These are phyloP conservation scores for Fusarium heterosporum DNA, from an alignment of 2,329 filamentous ascomycete genomes.

Conservation along the genomic window DNA sequence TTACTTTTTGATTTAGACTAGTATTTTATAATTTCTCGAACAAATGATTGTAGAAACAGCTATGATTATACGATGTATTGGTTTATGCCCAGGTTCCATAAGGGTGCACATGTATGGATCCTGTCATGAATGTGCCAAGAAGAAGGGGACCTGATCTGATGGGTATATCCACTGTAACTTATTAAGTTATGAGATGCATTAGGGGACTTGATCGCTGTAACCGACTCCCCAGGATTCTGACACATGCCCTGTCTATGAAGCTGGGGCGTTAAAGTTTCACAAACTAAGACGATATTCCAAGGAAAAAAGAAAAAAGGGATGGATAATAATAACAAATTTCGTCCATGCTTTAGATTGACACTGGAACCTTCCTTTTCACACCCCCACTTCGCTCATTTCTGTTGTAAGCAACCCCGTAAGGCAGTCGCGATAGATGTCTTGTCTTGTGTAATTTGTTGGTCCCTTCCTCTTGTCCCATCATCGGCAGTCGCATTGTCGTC, in stretches of 20 bases:
- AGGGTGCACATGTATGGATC: too few relatives aligned
- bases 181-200: background rate
- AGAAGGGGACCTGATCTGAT: background rate
- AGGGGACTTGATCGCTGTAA: conserved; percentile 6
- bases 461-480: conserved; percentile 14
- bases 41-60: too few relatives aligned
- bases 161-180: conserved; percentile 20
- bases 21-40: background rate
- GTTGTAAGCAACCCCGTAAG: conserved; percentile 9
- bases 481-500: conserved; percentile 22
- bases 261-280: conserved; percentile 38
- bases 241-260: conserved; percentile 29
- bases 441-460: background rate
- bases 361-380: conserved; percentile 39
- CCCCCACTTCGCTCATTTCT: conserved; percentile 17
- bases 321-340: conserved; percentile 11
- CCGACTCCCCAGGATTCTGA: conserved; percentile 23
- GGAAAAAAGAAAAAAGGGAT: conserved; percentile 7
- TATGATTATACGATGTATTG: too few relatives aligned
- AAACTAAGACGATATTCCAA: conserved; percentile 15
- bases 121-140: background rate
- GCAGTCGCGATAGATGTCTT: conserved; percentile 10
- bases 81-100: too few relatives aligned
- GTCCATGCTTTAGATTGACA: conserved; percentile 24
- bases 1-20: background rate